Evolutionary conservation across 306 rosid genomes (phyloP).

Genomic region (Vigna angularis): DNA sequence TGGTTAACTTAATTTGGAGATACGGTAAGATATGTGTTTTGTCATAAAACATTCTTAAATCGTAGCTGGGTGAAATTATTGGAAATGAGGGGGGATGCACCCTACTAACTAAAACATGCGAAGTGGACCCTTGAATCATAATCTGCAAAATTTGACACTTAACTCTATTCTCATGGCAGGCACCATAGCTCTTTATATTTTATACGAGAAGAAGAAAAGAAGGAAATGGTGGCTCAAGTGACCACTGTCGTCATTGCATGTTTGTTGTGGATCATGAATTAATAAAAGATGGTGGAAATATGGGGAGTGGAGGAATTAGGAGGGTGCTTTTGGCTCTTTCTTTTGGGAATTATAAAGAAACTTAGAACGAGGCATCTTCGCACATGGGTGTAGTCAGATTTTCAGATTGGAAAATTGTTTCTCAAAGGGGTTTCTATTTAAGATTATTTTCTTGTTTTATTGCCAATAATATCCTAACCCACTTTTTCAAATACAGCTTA

Average conservation of each 20-base stretch:
- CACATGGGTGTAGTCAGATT: slow-evolving; percentile 73
- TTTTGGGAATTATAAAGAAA: slow-evolving; percentile 35
- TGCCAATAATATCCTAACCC: background rate
- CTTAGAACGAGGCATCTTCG: slow-evolving; percentile 53
- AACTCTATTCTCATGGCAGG: slow-evolving; percentile 1
- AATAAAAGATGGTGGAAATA: slow-evolving; percentile 22
- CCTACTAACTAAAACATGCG: slow-evolving; percentile 51
- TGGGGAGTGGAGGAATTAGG: slow-evolving; percentile 51
- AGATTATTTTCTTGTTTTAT: background rate
- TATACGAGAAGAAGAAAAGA: background rate
- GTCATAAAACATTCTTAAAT: slow-evolving; percentile 51
- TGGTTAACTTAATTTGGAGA: slow-evolving; percentile 27
- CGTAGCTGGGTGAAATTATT: slow-evolving; percentile 41
- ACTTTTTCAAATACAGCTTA: background rate
- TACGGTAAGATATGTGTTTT: slow-evolving; percentile 35
- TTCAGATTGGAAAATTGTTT: slow-evolving; percentile 49
- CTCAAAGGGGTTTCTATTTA: slow-evolving; percentile 8
- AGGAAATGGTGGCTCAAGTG: slow-evolving; percentile 32
- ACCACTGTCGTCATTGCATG: slow-evolving; percentile 12
- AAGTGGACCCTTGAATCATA: slow-evolving; percentile 51
- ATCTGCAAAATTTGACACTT: slow-evolving; percentile 4
- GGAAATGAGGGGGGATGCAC: slow-evolving; percentile 60
- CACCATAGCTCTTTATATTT: slow-evolving; percentile 1
- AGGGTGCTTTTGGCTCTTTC: slow-evolving; percentile 52
- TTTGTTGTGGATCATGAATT: background rate